Evolutionary conservation across 495 filamentous ascomycete species (phyloP).

Genomic region (Xylaria grammica): DNA sequence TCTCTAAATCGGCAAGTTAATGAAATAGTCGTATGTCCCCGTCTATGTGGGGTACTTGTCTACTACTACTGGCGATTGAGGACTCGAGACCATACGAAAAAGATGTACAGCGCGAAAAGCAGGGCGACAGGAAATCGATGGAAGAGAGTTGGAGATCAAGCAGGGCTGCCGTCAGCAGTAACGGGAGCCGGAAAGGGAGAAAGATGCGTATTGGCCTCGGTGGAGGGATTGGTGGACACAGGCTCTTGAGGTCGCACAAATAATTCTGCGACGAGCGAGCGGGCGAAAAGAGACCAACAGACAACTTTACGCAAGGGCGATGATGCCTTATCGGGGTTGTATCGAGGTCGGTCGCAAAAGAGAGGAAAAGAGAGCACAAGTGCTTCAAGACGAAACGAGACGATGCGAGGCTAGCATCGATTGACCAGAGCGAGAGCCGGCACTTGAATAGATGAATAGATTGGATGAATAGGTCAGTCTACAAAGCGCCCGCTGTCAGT

Average conservation of each 20-base stretch:
- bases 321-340: not conserved
- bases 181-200: constrained; percentile 27
- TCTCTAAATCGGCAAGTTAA: constrained; percentile 27
- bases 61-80: constrained; percentile 18
- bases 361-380: constrained; percentile 14
- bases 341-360: constrained; percentile 16
- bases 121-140: constrained; percentile 24
- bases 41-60: constrained; percentile 13
- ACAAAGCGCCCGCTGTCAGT: constrained; percentile 16
- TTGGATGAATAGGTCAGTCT: constrained; percentile 12
- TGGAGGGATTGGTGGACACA: constrained; percentile 24
- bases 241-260: constrained; percentile 22
- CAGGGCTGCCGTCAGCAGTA: constrained; percentile 34
- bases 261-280: constrained; percentile 17
- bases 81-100: constrained; percentile 16
- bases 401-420: constrained; percentile 23
- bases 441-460: constrained; percentile 10
- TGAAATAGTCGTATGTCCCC: constrained; percentile 18
- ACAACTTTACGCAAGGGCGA: constrained; percentile 9
- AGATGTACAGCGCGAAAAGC: constrained; percentile 15
- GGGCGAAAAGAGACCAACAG: constrained; percentile 1
- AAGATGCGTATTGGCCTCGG: constrained; percentile 13
- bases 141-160: constrained; percentile 30
- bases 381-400: constrained; percentile 3
- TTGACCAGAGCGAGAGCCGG: constrained; percentile 17